phyloP scores from a whole-genome alignment of 139 green algal genomes.

The Edaphochlamys debaryana region DNA sequence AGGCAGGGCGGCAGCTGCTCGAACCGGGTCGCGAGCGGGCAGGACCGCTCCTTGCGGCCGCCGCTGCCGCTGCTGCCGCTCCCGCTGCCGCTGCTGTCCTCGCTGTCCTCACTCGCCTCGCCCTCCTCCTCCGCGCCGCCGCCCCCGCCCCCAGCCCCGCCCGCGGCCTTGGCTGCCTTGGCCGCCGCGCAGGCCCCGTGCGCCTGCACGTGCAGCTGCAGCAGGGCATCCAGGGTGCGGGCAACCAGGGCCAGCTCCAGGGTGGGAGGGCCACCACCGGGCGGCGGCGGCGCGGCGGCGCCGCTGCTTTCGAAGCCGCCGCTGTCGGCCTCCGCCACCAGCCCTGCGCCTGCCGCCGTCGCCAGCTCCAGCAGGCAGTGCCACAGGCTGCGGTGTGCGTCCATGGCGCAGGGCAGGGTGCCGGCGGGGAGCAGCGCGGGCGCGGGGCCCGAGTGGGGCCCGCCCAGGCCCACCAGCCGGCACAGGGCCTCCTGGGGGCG shows the following conservation, averaged over 20 bases:
- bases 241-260: conserved; percentile 32
- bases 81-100: not conserved
- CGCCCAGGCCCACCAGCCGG: not conserved
- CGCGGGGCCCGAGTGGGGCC: not conserved
- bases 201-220: conserved; percentile 20
- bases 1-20: conserved; percentile 26
- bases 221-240: conserved; percentile 15
- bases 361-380: conserved; percentile 13
- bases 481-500: not conserved
- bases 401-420: conserved; percentile 2
- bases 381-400: conserved; percentile 26
- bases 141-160: not conserved
- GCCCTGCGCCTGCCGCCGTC: not conserved
- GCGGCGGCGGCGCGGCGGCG: not conserved
- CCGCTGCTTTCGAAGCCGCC: not conserved
- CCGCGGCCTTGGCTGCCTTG: too few species aligned
- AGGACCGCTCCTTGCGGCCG: not conserved
- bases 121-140: not conserved
- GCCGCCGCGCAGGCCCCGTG: conserved; percentile 10
- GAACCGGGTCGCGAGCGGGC: not conserved
- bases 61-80: not conserved
- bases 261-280: not conserved
- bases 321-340: too few species aligned
- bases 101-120: not conserved
- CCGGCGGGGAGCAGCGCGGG: not conserved